A percentile compares a stretch with the other conserved stretches of the same genome.
Conservation (phyloP, 305 asterid genomes). For the Petunia hybrid region DNA sequence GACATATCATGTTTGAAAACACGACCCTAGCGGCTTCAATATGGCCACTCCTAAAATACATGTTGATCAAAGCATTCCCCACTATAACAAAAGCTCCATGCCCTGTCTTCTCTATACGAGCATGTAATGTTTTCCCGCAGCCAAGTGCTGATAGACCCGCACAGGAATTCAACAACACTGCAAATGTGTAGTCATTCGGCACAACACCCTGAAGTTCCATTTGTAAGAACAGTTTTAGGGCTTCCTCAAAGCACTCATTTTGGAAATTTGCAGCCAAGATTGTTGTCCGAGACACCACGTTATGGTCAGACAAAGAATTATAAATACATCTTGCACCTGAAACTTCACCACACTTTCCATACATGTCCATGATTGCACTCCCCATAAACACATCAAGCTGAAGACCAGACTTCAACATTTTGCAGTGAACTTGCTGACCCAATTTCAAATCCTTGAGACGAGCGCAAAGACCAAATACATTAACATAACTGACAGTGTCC, state of each 20-base stretch:
- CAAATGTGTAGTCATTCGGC: slow-evolving; percentile 81
- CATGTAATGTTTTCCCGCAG: slow-evolving; percentile 70
- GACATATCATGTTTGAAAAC: slow-evolving; percentile 48
- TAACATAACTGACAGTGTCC: slow-evolving; percentile 66
- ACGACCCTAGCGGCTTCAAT: slow-evolving; percentile 60
- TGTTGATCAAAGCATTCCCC: slow-evolving; percentile 71
- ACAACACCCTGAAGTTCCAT: slow-evolving; percentile 55
- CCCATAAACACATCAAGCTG: slow-evolving; percentile 58
- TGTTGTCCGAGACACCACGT: slow-evolving; percentile 82
- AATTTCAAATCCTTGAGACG: slow-evolving; percentile 55
- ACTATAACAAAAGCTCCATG: slow-evolving; percentile 51
- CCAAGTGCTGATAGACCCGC: slow-evolving; percentile 73
- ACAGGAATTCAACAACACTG: slow-evolving; percentile 69
- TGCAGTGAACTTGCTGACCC: slow-evolving; percentile 68
- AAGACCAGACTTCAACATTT: slow-evolving; percentile 54
- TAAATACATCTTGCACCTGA: slow-evolving; percentile 52
- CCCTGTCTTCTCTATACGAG: slow-evolving; percentile 66
- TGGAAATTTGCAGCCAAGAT: slow-evolving; percentile 67
- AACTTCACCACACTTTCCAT: slow-evolving; percentile 79
- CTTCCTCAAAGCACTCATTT: slow-evolving; percentile 77
- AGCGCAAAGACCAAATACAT: slow-evolving; percentile 63
- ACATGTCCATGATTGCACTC: slow-evolving; percentile 69
- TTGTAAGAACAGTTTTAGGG: slow-evolving; percentile 58
- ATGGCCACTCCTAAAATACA: slow-evolving; percentile 72
- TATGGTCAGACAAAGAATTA: slow-evolving; percentile 46